A percentile compares a stretch with the other conserved stretches of the same genome.
Conservation (phyloP, 2,329 filamentous ascomycete genomes). For the Monosporascus sp. region DNA sequence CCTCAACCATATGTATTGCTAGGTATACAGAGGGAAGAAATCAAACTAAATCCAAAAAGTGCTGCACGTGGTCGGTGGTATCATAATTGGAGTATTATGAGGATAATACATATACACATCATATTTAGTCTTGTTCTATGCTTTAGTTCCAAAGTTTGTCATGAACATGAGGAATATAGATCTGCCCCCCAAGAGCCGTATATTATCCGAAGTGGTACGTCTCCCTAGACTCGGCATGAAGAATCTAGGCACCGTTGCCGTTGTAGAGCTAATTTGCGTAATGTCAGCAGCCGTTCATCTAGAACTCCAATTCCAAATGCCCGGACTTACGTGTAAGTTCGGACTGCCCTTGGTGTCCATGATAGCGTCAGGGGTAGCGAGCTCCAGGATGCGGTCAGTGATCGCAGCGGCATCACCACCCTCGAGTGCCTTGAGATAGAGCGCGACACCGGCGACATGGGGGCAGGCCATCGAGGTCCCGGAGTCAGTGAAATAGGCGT, state of each 20-base stretch:
- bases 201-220: no score
- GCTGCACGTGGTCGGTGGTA: no score
- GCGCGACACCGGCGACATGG: constrained; percentile 40
- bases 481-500: constrained; percentile 29
- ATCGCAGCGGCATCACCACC: background rate
- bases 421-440: constrained; percentile 29
- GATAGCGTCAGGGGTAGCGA: background rate
- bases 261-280: background rate
- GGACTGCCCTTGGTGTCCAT: background rate
- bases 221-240: no score
- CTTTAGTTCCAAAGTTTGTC: no score
- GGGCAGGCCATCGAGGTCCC: constrained; percentile 45
- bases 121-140: no score
- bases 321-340: background rate
- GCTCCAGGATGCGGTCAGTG: background rate
- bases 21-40: no score
- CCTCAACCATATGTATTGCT: no score
- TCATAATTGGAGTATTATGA: no score
- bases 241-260: background rate
- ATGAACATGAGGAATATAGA: no score
- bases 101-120: no score
- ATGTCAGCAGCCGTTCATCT: background rate
- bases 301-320: background rate
- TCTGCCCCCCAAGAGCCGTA: no score
- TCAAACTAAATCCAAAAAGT: no score